Evolutionary conservation across 208 protist genomes (phyloP).

Genomic region (Leishmania tarentolae): DNA sequence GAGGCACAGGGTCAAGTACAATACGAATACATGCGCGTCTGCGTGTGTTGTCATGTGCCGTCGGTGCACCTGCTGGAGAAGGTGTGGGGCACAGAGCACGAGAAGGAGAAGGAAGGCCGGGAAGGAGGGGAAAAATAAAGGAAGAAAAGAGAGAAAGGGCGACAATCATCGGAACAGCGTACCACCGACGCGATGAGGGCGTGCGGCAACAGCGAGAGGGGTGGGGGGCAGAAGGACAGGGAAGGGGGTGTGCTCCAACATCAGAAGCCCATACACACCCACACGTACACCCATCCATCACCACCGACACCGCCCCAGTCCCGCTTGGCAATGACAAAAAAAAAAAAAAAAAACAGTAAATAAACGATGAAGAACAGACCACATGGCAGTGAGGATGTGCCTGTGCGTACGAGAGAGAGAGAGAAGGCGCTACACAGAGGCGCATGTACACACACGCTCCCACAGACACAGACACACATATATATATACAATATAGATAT

Average conservation of each 20-base stretch:
- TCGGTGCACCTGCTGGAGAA: not conserved
- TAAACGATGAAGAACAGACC: not conserved
- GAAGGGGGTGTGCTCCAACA: not conserved
- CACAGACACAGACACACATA: not conserved
- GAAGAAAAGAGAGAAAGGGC: not conserved
- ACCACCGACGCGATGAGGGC: not conserved
- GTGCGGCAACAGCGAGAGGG: too few species aligned
- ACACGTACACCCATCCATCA: not conserved
- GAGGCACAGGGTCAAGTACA: too few species aligned
- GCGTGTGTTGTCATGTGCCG: not conserved
- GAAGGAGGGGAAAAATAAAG: not conserved
- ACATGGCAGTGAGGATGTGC: not conserved
- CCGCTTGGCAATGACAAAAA: too few species aligned
- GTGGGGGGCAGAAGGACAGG: not conserved
- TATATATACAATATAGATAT: not conserved
- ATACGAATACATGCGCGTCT: not conserved
- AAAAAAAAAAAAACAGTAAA: not conserved
- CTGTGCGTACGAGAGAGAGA: not conserved
- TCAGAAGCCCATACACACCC: not conserved
- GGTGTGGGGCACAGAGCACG: not conserved
- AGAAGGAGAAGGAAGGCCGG: not conserved
- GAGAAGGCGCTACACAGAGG: too few species aligned
- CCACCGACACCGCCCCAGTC: not conserved
- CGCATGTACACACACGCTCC: too few species aligned
- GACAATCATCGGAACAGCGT: not conserved